Evolutionary conservation across 805 yeast genomes (phyloP).

Genomic region (Cyberlindnera veronae): DNA sequence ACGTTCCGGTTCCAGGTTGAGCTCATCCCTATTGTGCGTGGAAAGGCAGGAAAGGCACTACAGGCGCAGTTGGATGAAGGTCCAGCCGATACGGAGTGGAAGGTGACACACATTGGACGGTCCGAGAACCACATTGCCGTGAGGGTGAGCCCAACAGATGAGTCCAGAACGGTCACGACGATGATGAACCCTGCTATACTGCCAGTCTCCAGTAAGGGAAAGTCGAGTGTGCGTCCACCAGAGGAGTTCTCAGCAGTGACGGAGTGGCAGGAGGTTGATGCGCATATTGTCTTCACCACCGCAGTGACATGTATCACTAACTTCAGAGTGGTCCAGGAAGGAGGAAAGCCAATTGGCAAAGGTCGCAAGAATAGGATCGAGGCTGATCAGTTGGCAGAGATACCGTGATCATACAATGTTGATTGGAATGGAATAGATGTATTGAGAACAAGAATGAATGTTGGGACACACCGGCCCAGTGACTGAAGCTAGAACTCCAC

Average conservation of each 20-base stretch:
- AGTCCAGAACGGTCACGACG: constrained; percentile 12
- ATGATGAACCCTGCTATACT: constrained; percentile 18
- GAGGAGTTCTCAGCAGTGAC: constrained; percentile 16
- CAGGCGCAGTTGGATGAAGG: not conserved
- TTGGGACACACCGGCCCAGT: constrained; percentile 29
- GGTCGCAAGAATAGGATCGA: not conserved
- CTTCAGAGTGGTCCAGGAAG: constrained; percentile 10
- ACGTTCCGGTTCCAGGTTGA: constrained; percentile 20
- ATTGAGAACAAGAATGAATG: constrained; percentile 6
- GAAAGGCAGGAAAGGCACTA: constrained; percentile 7
- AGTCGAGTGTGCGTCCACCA: constrained; percentile 11
- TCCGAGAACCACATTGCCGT: constrained; percentile 19
- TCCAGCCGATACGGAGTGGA: constrained; percentile 23
- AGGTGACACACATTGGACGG: constrained; percentile 24
- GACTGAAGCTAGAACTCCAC: constrained; percentile 1
- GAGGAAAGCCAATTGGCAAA: not conserved
- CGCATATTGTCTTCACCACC: not conserved
- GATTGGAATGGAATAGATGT: too few species aligned
- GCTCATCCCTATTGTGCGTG: constrained; percentile 20
- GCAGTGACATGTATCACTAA: constrained; percentile 6
- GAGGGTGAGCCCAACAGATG: constrained; percentile 17
- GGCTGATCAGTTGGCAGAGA: not conserved
- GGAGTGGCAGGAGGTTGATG: constrained; percentile 16
- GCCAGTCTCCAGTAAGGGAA: constrained; percentile 18
- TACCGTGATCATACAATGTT: not conserved